phyloP scores from a whole-genome alignment of 2,329 filamentous ascomycete species.

The Fusarium equiseti region DNA sequence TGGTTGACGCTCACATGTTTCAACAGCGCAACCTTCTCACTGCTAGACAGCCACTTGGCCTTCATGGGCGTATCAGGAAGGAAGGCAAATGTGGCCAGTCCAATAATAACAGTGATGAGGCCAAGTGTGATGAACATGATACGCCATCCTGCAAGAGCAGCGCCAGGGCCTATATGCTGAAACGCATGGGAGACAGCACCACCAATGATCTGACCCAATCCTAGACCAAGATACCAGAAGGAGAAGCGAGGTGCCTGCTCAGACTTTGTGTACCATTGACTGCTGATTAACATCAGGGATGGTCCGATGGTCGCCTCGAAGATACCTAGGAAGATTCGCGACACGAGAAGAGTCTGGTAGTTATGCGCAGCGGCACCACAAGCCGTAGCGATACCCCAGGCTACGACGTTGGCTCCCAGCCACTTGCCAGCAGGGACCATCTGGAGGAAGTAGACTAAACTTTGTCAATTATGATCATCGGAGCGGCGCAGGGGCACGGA shows the following conservation, averaged over 20 bases:
- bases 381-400: constrained; percentile 69
- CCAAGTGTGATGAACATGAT: constrained; percentile 79
- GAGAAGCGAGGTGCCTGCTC: constrained; percentile 71
- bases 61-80: constrained; percentile 62
- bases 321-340: constrained; percentile 69
- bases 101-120: constrained; percentile 54
- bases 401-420: constrained; percentile 67
- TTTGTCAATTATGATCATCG: not conserved
- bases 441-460: constrained; percentile 68
- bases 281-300: constrained; percentile 70
- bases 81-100: constrained; percentile 50
- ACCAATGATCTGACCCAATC: constrained; percentile 71
- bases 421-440: constrained; percentile 71
- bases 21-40: constrained; percentile 62
- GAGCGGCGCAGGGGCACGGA: constrained; percentile 43
- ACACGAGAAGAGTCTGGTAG: constrained; percentile 65
- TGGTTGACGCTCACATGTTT: constrained; percentile 69
- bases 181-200: constrained; percentile 73
- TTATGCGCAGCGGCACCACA: constrained; percentile 65
- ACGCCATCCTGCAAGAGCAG: constrained; percentile 72
- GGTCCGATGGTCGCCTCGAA: constrained; percentile 72
- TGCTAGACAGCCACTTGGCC: constrained; percentile 58
- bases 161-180: constrained; percentile 64
- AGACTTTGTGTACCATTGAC: constrained; percentile 71
- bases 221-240: constrained; percentile 72